Conservation (phyloP, 805 yeast species). For the Pichia paraexigua region DNA sequence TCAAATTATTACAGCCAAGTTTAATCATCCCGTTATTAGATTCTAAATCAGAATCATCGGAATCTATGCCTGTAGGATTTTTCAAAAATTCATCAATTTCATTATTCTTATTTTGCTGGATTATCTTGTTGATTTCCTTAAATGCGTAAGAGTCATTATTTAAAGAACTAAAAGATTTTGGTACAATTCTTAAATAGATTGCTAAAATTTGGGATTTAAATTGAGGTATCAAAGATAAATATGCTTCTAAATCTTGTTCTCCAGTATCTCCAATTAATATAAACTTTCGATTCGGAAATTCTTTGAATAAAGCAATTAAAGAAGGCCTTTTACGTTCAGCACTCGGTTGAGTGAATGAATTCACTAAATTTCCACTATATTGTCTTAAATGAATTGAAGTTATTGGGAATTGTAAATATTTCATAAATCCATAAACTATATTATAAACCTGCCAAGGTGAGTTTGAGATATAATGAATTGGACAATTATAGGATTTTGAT, state of each 20-base stretch:
- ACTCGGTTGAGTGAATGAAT: conserved; percentile 81
- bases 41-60: conserved; percentile 6
- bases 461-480: conserved; percentile 88
- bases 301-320: conserved; percentile 52
- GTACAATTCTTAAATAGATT: conserved; percentile 75
- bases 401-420: conserved; percentile 49
- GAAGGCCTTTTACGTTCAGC: conserved; percentile 69
- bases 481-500: conserved; percentile 32
- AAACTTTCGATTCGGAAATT: conserved; percentile 72
- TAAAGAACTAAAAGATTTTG: conserved; percentile 53
- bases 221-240: conserved; percentile 54
- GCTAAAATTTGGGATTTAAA: conserved; percentile 62
- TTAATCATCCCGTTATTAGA: background rate
- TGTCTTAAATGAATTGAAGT: conserved; percentile 86
- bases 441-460: conserved; percentile 87
- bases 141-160: conserved; percentile 30
- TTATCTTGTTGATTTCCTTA: conserved; percentile 17
- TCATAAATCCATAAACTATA: conserved; percentile 49
- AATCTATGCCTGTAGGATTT: conserved; percentile 11
- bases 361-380: conserved; percentile 73
- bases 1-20: background rate
- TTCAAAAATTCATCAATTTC: background rate
- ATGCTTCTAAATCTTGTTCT: conserved; percentile 91
- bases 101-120: background rate
- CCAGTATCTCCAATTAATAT: conserved; percentile 93